Evolutionary conservation across 1,284 basidiomycete species (phyloP), one percentile per base, ranked within the genome.

Genomic region (Puccinia sorghi): DNA sequence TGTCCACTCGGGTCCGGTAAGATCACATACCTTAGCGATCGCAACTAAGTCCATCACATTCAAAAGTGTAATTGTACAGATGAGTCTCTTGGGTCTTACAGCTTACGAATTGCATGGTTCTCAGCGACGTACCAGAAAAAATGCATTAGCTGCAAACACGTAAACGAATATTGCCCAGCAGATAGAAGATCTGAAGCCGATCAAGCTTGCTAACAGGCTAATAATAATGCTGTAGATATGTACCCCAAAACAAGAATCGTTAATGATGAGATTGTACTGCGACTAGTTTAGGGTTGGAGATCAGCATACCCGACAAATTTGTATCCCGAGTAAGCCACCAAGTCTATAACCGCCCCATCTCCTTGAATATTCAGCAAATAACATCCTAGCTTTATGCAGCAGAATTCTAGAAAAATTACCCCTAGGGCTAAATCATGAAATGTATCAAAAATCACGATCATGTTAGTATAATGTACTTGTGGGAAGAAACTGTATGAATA

Each of bases 291-390:
- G 41, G 25, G 12, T 63, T 15, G 41, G 20, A 15, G 9, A 8
- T 67, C n/a, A 9, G 41, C 86, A 79, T 81, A 93, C 92, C 93
- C 94, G 63, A 98, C 93, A 83, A 99, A 99, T 84, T 99, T 99
- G 87, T 99, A 99, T 0, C 97, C 96, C 5, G 91, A 91, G 84
- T 97, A 99, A 6, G 87, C 86, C 17, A 88, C 84, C 77, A 89
- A 82, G 81, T 89, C 88, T 48, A 87, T 66, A n/a, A 91, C 88
- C 80, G 90, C 90, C 32, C 89, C 89, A 12, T 90, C 88, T 12
- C 90, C 90, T 76, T 90, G 89, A 17, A 97, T 92, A 81, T 93
- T 93, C 74, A 96, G 88, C 71, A 97, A 86, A 84, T 97, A 97
- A 83, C 93, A 95, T 0, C 94, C 94, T 0, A 94, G 87, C 83